Base-by-base conservation (phyloP, 2,329 filamentous ascomycete species). In the Phoma sp. region DNA sequence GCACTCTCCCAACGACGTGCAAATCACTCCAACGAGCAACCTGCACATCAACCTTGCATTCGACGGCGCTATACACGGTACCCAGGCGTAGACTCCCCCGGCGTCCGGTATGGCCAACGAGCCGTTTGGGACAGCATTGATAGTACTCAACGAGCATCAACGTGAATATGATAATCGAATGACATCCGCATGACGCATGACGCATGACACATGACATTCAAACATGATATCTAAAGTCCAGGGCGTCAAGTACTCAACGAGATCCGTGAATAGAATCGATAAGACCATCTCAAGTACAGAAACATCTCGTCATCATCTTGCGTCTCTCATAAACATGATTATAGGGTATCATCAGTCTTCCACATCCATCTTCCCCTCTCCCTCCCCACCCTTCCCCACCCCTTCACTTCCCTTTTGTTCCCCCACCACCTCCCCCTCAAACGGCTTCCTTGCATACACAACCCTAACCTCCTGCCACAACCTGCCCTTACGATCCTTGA, bases 381-480 rank as follows among this genome's bases (percentile, higher is more conserved):
- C 7, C 7, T 20, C 40, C 33, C 12, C 12, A 15, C 2, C 21
- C 30, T 12, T 18, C 23, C 21, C 23, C n/a, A 11, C 14, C n/a
- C 23, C 33, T 15, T 28, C 37, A 4, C 37, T 21, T 26, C 23
- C 26, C 28, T 42, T 34, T 18, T 15, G 33, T 23, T 39, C 23
- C 12, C 10, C 26, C 39, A 17, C 49, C 1, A 54, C 37, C 48
- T 67, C 62, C 11, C 57, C 50, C 28, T 50, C 38, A 30, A 59
- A 54, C 10, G 67, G 66, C 47, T 67, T 69, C 46, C 66, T 32
- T 14, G 61, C 67, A 56, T 67, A 69, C 10, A 72, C 66, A 29
- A 60, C 62, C 37, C 72, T 69, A 36, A 76, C 73, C 52, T 77
- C 71, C 47, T 78, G 73, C 53, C 73, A 77, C 39, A 68, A 70